Percentiles rank a stretch among this genome's conserved stretches.
Evolutionary conservation across 176 grass and related monocot genomes (phyloP).

Genomic region (Oryza brachyantha): DNA sequence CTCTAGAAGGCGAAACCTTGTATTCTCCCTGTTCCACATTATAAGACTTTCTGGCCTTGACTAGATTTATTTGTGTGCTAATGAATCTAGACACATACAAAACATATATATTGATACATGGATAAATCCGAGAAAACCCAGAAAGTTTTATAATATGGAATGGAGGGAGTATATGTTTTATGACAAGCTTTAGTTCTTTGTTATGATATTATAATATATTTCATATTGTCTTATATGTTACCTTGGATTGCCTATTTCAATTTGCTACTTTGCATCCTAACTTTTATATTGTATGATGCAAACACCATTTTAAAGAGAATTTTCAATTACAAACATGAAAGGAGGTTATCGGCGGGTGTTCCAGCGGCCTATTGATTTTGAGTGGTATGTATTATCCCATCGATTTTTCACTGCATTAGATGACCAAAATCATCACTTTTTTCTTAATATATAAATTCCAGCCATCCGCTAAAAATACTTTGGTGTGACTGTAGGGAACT

Average conservation of each 20-base stretch:
- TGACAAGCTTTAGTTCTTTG: neutral
- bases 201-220: neutral
- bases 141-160: too few species aligned
- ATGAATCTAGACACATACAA: too few species aligned
- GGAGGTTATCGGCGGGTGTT: conserved; percentile 91
- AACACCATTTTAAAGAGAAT: conserved; percentile 64
- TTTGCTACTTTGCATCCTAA: conserved; percentile 17
- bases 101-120: too few species aligned
- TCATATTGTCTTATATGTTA: neutral
- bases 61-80: too few species aligned
- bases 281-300: conserved; percentile 3
- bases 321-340: conserved; percentile 92
- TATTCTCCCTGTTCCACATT: too few species aligned
- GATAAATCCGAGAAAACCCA: too few species aligned
- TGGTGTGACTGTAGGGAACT: conserved; percentile 62
- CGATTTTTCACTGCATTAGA: neutral
- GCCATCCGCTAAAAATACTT: conserved; percentile 16
- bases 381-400: conserved; percentile 54
- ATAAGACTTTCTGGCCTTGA: too few species aligned
- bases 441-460: neutral
- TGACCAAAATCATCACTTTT: neutral
- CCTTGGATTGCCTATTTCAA: neutral
- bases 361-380: conserved; percentile 78
- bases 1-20: neutral
- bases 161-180: neutral